Evolutionary conservation across 805 yeast genomes (phyloP).

Genomic region (Hanseniaspora guilliermondii): DNA sequence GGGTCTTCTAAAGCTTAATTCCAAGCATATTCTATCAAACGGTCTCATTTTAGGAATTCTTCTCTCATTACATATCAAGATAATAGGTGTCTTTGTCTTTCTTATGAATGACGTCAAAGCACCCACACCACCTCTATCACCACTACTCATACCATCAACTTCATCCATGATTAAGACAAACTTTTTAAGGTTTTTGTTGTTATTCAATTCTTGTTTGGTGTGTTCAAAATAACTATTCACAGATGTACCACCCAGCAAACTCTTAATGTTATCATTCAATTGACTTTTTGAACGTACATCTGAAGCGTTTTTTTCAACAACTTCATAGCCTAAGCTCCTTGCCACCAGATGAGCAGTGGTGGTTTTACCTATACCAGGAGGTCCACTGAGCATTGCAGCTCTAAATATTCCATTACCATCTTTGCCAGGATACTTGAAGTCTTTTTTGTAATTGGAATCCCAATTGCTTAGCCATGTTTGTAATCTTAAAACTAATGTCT

Average conservation of each 20-base stretch:
- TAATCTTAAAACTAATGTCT: constrained; percentile 54
- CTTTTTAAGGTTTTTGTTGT: constrained; percentile 35
- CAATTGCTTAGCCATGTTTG: constrained; percentile 67
- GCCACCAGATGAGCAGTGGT: constrained; percentile 72
- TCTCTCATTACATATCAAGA: constrained; percentile 86
- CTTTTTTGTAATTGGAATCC: constrained; percentile 45
- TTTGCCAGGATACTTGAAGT: constrained; percentile 44
- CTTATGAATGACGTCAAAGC: constrained; percentile 79
- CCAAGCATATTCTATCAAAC: constrained; percentile 70
- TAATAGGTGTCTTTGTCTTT: constrained; percentile 77
- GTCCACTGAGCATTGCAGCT: constrained; percentile 78
- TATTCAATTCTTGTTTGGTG: constrained; percentile 21
- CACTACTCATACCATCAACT: constrained; percentile 98
- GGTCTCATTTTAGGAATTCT: constrained; percentile 91
- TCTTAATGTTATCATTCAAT: constrained; percentile 54
- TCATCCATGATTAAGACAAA: constrained; percentile 93
- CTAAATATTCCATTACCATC: constrained; percentile 61
- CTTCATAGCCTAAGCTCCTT: constrained; percentile 53
- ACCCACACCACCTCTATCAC: constrained; percentile 98
- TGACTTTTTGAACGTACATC: constrained; percentile 82
- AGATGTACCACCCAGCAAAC: constrained; percentile 68
- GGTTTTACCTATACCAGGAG: constrained; percentile 79
- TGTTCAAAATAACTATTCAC: constrained; percentile 60
- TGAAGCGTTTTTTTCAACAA: constrained; percentile 69
- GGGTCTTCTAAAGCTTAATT: constrained; percentile 80